A percentile compares a stretch with the other conserved stretches of the same genome.
Conservation (phyloP, 768 basidiomycete species). For the Myochromella boudieri region DNA sequence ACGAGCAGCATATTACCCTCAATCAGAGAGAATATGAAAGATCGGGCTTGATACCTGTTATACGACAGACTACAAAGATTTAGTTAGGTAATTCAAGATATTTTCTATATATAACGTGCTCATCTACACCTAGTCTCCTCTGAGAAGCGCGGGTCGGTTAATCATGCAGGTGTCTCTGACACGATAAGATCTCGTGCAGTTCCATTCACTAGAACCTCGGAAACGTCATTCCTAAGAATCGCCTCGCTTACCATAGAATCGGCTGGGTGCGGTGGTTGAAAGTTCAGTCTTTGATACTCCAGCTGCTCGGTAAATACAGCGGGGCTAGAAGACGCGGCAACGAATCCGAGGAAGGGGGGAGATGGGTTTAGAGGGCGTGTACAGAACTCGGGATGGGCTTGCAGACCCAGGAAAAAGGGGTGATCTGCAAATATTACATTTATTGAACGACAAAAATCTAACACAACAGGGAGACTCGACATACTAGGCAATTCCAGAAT, state of each 20-base stretch:
- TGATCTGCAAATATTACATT: conserved; percentile 59
- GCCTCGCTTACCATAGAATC: conserved; percentile 74
- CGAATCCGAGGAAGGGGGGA: conserved; percentile 94
- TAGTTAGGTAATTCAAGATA: conserved; percentile 6
- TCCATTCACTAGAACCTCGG: conserved; percentile 23
- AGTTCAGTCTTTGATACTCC: conserved; percentile 56
- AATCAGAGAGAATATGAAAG: no score
- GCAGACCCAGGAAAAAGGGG: conserved; percentile 90
- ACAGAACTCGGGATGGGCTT: conserved; percentile 99
- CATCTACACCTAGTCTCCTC: conserved; percentile 1
- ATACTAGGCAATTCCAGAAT: conserved; percentile 81
- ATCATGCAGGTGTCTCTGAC: conserved; percentile 20
- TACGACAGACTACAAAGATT: no score
- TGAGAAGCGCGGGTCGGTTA: background rate
- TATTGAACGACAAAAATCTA: background rate
- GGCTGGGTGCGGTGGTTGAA: conserved; percentile 75
- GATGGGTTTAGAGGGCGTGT: conserved; percentile 97
- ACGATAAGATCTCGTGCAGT: conserved; percentile 18
- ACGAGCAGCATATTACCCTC: no score
- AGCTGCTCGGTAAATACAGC: conserved; percentile 71
- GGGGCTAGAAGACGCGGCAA: conserved; percentile 68
- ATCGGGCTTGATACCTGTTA: no score
- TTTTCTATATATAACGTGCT: conserved; percentile 13
- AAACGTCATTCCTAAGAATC: conserved; percentile 37
- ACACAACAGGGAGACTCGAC: conserved; percentile 24